A percentile compares a stretch with the other conserved stretches of the same genome.
Evolutionary conservation across 163 green algal species (phyloP).

Genomic region (Scenedesmus sp.): DNA sequence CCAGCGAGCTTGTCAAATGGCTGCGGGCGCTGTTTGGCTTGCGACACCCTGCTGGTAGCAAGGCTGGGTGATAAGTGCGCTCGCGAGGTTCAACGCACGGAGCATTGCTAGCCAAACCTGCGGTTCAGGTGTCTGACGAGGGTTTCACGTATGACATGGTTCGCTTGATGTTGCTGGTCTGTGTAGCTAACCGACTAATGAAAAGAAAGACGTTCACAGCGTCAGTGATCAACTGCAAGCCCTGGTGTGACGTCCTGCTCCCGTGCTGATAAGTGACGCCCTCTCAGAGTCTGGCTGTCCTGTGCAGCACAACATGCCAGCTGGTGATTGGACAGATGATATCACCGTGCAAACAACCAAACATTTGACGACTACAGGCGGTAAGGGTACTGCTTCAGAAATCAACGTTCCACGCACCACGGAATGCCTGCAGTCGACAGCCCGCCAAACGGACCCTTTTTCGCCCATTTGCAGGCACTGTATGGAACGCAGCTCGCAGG

Average conservation of each 20-base stretch:
- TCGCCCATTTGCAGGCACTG: constrained; percentile 22
- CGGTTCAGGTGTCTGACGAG: neutral
- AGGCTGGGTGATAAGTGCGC: too few species aligned
- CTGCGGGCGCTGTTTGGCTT: too few species aligned
- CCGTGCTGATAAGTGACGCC: neutral
- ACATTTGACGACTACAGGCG: constrained; percentile 46
- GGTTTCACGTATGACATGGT: neutral
- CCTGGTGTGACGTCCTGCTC: neutral
- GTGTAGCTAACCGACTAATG: neutral
- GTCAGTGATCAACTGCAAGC: neutral
- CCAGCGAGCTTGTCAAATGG: too few species aligned
- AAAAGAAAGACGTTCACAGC: neutral
- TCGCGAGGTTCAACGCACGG: too few species aligned
- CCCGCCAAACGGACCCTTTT: neutral
- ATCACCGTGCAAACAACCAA: constrained; percentile 27
- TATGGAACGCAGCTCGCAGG: constrained; percentile 42
- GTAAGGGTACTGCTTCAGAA: neutral
- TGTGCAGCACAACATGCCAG: neutral
- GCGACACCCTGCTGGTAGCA: too few species aligned
- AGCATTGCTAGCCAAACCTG: neutral
- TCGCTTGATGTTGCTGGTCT: neutral
- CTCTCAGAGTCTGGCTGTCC: neutral
- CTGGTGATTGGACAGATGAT: constrained; percentile 4
- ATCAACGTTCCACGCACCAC: too few species aligned
- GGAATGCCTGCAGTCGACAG: neutral